Conservation (phyloP, 2,329 filamentous ascomycete species). For the Colletotrichum tamarilloi region DNA sequence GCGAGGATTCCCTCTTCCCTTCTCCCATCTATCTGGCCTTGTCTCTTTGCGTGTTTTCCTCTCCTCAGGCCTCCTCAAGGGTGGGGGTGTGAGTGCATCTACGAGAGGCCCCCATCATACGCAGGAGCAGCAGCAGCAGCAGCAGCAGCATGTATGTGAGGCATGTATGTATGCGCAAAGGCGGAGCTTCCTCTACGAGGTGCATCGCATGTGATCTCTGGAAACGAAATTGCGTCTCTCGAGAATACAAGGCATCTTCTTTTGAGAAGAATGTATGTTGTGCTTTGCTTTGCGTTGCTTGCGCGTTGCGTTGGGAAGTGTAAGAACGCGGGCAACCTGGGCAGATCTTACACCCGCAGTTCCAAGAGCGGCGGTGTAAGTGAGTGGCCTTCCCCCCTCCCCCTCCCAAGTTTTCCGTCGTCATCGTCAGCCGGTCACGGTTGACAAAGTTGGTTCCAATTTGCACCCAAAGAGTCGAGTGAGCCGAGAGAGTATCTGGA, state of each 20-base stretch:
- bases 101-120: neutral
- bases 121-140: neutral
- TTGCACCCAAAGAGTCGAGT: neutral
- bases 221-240: slow-evolving; percentile 2
- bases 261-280: neutral
- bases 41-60: neutral
- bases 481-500: neutral
- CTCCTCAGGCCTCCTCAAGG: too few species aligned
- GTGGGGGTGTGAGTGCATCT: slow-evolving; percentile 22
- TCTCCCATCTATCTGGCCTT: neutral
- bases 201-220: slow-evolving; percentile 14
- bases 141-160: neutral
- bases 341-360: slow-evolving; percentile 16
- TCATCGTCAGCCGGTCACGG: slow-evolving; percentile 34
- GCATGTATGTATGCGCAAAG: slow-evolving; percentile 1
- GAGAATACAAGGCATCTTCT: neutral
- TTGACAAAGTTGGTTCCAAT: neutral
- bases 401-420: neutral
- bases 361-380: slow-evolving; percentile 32
- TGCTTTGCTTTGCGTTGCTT: neutral
- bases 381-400: slow-evolving; percentile 14
- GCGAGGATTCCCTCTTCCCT: neutral
- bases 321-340: neutral
- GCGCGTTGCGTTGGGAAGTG: neutral
- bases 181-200: neutral